Evolutionary conservation across 2,329 filamentous ascomycete genomes (phyloP).

Genomic region (Colletotrichum tabaci): DNA sequence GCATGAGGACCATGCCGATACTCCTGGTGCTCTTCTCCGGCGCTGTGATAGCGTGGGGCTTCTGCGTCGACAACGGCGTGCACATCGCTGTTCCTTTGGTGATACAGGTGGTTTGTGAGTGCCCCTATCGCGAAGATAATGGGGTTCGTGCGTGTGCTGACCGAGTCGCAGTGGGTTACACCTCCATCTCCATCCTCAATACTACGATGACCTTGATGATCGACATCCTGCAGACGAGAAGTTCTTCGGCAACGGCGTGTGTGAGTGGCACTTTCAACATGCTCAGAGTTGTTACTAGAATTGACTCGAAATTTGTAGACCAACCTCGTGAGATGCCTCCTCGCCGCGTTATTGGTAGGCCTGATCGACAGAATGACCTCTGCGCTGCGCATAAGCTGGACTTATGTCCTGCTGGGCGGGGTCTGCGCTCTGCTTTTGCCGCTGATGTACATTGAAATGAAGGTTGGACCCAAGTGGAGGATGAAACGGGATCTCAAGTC

Average conservation of each 20-base stretch:
- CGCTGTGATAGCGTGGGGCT: constrained; percentile 49
- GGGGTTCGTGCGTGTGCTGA: not conserved
- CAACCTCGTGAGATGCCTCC: constrained; percentile 49
- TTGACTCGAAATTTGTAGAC: constrained; percentile 42
- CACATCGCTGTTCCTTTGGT: constrained; percentile 47
- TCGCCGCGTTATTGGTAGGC: constrained; percentile 48
- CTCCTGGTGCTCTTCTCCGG: constrained; percentile 46
- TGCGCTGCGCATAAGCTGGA: constrained; percentile 43
- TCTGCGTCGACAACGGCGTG: constrained; percentile 45
- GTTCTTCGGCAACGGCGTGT: constrained; percentile 50
- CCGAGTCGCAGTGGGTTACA: constrained; percentile 47
- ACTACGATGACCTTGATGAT: constrained; percentile 52
- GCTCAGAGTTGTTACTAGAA: not conserved
- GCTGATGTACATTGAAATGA: constrained; percentile 46
- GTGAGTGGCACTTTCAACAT: constrained; percentile 25
- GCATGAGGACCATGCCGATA: constrained; percentile 47
- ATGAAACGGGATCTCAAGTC: constrained; percentile 23
- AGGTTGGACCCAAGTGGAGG: constrained; percentile 44
- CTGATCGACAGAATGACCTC: constrained; percentile 48
- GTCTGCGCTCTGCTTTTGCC: constrained; percentile 43
- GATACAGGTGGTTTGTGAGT: constrained; percentile 47
- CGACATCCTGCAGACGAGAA: constrained; percentile 49
- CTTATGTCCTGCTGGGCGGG: constrained; percentile 45
- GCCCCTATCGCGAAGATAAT: not conserved
- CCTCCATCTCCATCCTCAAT: constrained; percentile 51